Conservation (phyloP, 2,329 filamentous ascomycete genomes). For the Pyricularia grisea region DNA sequence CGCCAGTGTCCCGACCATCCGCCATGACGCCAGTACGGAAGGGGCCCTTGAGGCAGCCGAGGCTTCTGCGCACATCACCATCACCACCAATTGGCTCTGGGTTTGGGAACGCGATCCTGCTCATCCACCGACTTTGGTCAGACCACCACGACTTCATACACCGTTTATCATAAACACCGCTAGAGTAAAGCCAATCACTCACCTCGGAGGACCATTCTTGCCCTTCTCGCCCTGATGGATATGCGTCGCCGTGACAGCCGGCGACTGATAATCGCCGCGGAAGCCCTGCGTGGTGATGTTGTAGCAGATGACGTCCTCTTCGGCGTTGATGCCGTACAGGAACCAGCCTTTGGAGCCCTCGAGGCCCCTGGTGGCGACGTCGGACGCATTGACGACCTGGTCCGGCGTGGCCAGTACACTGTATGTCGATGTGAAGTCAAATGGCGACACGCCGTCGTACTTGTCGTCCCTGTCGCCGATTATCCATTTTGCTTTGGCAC, state of each 20-base stretch:
- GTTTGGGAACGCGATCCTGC: slow-evolving; percentile 31
- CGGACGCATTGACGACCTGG: slow-evolving; percentile 32
- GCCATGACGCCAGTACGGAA: slow-evolving; percentile 31
- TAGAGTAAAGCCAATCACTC: not conserved
- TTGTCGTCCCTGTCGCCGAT: not conserved
- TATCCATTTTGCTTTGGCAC: not conserved
- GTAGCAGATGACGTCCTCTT: slow-evolving; percentile 19
- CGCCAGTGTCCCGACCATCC: slow-evolving; percentile 32
- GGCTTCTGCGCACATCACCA: slow-evolving; percentile 9
- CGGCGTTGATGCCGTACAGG: slow-evolving; percentile 36
- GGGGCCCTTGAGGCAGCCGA: slow-evolving; percentile 23
- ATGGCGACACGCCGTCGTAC: slow-evolving; percentile 5
- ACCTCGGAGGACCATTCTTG: slow-evolving; percentile 31
- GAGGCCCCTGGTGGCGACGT: slow-evolving; percentile 17
- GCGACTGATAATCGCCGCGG: slow-evolving; percentile 31
- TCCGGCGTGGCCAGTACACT: slow-evolving; percentile 32
- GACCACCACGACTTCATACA: not conserved
- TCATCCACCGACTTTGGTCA: not conserved
- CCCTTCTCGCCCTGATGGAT: slow-evolving; percentile 35
- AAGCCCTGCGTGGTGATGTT: slow-evolving; percentile 38
- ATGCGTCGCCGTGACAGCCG: slow-evolving; percentile 37
- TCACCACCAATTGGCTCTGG: slow-evolving; percentile 23
- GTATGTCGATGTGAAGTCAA: slow-evolving; percentile 34
- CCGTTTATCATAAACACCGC: no score
- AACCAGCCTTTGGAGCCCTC: slow-evolving; percentile 33